Conservation (phyloP, 2,329 filamentous ascomycete genomes). For the Cladosporium sp. region DNA sequence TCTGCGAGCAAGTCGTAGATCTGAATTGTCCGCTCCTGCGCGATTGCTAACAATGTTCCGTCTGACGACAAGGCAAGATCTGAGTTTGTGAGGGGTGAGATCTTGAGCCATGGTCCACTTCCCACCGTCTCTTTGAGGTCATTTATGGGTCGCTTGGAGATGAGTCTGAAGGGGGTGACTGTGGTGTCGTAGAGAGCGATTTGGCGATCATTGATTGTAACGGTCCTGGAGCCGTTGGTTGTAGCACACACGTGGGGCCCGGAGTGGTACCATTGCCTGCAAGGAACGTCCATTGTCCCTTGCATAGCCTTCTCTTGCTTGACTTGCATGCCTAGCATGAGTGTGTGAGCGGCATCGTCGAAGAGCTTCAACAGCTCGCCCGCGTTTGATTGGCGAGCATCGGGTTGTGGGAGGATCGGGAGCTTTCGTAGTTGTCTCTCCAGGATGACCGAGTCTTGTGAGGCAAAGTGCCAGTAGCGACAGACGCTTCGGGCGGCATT, state of each 20-base stretch:
- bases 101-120: constrained; percentile 36
- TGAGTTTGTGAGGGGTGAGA: constrained; percentile 30
- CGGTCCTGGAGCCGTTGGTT: constrained; percentile 29
- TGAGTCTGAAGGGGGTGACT: constrained; percentile 21
- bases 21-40: constrained; percentile 37
- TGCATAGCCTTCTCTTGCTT: constrained; percentile 25
- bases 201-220: constrained; percentile 33
- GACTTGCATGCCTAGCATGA: constrained; percentile 35
- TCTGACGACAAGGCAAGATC: constrained; percentile 36
- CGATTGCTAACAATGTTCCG: constrained; percentile 36
- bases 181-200: constrained; percentile 35
- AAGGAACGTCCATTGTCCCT: constrained; percentile 23
- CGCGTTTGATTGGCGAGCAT: constrained; percentile 25
- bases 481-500: constrained; percentile 34
- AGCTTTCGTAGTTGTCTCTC: constrained; percentile 33
- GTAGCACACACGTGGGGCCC: constrained; percentile 29
- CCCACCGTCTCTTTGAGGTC: constrained; percentile 37
- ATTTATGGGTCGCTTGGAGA: constrained; percentile 32
- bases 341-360: constrained; percentile 32
- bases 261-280: constrained; percentile 23
- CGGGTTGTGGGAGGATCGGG: constrained; percentile 31
- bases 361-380: constrained; percentile 30
- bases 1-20: constrained; percentile 36
- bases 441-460: constrained; percentile 32
- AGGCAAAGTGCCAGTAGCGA: constrained; percentile 37